phyloP scores from a whole-genome alignment of 176 grass and related monocot genomes.

The Calamus simplicifolius region DNA sequence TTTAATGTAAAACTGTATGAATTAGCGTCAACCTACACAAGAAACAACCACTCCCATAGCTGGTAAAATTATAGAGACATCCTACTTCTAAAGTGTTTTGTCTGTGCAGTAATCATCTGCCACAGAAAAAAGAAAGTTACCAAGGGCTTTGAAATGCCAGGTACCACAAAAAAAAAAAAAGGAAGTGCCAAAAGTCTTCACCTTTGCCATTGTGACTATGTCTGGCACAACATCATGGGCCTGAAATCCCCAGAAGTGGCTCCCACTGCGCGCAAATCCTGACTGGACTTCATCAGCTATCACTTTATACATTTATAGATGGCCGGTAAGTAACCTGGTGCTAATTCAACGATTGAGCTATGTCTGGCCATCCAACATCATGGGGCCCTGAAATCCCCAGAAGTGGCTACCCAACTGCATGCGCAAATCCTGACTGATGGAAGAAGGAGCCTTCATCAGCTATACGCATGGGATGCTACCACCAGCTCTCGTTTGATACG shows the following conservation, averaged over 20 bases:
- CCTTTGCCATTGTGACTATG: constrained; percentile 97
- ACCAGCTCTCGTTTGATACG: constrained; percentile 49
- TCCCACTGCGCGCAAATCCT: constrained; percentile 71
- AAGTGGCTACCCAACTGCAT: constrained; percentile 79
- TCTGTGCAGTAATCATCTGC: no score
- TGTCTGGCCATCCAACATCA: constrained; percentile 69
- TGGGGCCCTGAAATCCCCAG: constrained; percentile 92
- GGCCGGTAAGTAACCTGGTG: constrained; percentile 70
- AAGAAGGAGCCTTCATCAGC: constrained; percentile 93
- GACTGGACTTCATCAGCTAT: constrained; percentile 93
- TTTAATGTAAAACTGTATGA: no score
- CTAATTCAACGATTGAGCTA: constrained; percentile 72
- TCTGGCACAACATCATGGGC: constrained; percentile 72
- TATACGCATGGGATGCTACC: constrained; percentile 88
- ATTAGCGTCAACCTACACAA: no score
- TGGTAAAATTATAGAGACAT: no score
- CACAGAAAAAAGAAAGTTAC: no score
- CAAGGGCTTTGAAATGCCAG: neutral
- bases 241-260: constrained; percentile 95
- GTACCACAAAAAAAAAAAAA: neutral
- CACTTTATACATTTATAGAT: constrained; percentile 53
- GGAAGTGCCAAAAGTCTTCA: neutral
- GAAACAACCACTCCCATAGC: no score
- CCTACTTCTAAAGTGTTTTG: no score
- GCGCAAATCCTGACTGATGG: constrained; percentile 81